Evolutionary conservation across 148 eudicot genomes (phyloP).

Genomic region (Rhododendron simsii): DNA sequence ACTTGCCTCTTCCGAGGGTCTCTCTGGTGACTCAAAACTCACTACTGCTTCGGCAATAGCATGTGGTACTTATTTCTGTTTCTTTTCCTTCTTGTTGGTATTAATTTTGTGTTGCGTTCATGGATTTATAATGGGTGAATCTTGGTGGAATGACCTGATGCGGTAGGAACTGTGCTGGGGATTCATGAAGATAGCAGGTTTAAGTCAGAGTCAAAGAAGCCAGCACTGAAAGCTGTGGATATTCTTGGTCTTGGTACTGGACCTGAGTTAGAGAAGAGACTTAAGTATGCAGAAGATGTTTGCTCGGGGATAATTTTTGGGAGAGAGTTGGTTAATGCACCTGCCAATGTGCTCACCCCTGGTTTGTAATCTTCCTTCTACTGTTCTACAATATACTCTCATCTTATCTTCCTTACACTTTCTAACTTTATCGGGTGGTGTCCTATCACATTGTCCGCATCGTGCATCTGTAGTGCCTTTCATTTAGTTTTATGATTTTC

Average conservation of each 20-base stretch:
- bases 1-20: constrained; percentile 66
- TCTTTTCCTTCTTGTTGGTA: not conserved
- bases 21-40: constrained; percentile 56
- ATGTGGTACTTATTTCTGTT: constrained; percentile 41
- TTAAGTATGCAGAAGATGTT: constrained; percentile 59
- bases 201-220: constrained; percentile 79
- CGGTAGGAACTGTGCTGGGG: constrained; percentile 64
- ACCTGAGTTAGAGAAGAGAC: constrained; percentile 73
- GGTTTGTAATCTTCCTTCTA: constrained; percentile 40
- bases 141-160: constrained; percentile 2
- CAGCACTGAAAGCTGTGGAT: constrained; percentile 66
- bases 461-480: not conserved
- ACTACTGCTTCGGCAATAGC: constrained; percentile 67
- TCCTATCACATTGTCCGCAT: not conserved
- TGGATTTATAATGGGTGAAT: not conserved
- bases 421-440: not conserved
- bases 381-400: not conserved
- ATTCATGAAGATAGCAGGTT: constrained; percentile 79
- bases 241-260: constrained; percentile 90
- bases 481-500: not conserved
- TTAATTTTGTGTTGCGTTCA: not conserved
- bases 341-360: constrained; percentile 97
- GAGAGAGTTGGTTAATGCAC: constrained; percentile 89
- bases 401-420: not conserved
- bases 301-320: constrained; percentile 84